Evolutionary conservation across 169 alveolate species (phyloP).

Genomic region (Plasmodium knowlesi): DNA sequence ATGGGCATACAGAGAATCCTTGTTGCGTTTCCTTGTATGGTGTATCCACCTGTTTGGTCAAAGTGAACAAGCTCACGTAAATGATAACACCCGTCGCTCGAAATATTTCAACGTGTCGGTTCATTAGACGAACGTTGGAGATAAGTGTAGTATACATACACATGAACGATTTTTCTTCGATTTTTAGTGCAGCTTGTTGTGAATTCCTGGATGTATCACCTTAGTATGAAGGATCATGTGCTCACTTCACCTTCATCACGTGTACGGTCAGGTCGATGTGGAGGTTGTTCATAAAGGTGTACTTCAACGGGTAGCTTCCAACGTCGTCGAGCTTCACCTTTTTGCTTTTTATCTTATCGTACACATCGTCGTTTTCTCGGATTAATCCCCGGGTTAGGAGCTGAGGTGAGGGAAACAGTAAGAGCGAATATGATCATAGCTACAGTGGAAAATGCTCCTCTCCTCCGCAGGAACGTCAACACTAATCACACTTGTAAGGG

Average conservation of each 20-base stretch:
- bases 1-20: neutral
- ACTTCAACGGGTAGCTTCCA: slow-evolving; percentile 64
- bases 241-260: slow-evolving; percentile 14
- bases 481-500: neutral
- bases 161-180: neutral
- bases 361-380: slow-evolving; percentile 68
- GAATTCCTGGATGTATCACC: neutral
- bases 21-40: neutral
- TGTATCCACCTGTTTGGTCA: neutral
- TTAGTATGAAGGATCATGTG: neutral
- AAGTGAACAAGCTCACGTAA: neutral
- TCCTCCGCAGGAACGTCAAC: neutral
- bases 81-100: neutral
- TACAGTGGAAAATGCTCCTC: too few species aligned
- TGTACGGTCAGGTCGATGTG: slow-evolving; percentile 38
- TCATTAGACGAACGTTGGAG: neutral
- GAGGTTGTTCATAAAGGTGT: slow-evolving; percentile 52
- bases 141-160: neutral
- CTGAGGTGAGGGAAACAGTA: neutral
- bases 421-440: neutral
- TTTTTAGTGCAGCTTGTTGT: neutral
- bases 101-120: neutral
- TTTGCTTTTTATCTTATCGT: slow-evolving; percentile 66
- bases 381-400: slow-evolving; percentile 56
- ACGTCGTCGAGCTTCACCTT: slow-evolving; percentile 47